A percentile compares a stretch with the other conserved stretches of the same genome.
Conservation (phyloP, 352 stramenopile species). For the Globisporangium perplexum region DNA sequence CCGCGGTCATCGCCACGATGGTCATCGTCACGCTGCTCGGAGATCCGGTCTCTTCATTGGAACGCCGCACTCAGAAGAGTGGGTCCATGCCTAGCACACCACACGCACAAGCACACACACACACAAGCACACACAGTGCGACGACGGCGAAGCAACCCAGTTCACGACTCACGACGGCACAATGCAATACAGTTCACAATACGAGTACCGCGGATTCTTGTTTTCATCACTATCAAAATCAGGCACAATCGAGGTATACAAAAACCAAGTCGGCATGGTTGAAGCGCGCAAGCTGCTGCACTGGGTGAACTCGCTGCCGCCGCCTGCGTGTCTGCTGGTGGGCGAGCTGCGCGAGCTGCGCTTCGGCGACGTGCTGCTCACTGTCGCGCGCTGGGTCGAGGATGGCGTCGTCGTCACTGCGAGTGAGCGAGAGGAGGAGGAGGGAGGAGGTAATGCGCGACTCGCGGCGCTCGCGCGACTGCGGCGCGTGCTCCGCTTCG, state of each 20-base stretch:
- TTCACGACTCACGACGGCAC: no score
- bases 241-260: no score
- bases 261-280: not conserved
- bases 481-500: conserved; percentile 30
- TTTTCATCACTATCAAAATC: no score
- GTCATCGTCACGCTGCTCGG: not conserved
- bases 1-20: no score
- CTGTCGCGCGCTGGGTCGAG: conserved; percentile 35
- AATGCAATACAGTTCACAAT: no score
- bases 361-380: conserved; percentile 47
- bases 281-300: conserved; percentile 46
- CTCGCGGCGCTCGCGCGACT: conserved; percentile 12
- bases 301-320: conserved; percentile 69
- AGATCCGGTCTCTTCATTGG: not conserved
- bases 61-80: not conserved
- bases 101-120: no score
- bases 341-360: conserved; percentile 47
- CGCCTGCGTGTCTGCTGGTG: conserved; percentile 54
- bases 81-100: no score
- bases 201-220: no score
- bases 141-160: no score
- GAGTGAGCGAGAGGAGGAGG: not conserved
- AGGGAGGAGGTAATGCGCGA: no score
- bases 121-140: no score
- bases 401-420: not conserved